These are phyloP conservation scores for Pleurotus tuoliensis DNA, from an alignment of 768 basidiomycete species.

Conservation along the genomic window DNA sequence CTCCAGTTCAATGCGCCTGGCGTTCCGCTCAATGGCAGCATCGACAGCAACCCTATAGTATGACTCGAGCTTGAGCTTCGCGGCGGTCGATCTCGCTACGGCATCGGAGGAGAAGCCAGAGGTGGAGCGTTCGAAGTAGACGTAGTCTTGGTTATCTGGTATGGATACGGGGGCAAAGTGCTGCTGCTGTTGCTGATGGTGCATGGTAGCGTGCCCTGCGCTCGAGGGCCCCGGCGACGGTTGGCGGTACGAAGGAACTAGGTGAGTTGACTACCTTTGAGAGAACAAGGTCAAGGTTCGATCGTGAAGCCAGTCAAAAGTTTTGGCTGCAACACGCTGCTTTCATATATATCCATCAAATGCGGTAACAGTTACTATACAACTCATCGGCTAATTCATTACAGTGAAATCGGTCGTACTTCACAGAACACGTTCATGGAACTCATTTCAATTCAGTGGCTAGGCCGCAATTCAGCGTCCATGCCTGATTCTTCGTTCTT, in stretches of 20 bases:
- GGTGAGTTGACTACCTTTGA: no score
- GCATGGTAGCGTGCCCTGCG: constrained; percentile 21
- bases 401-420: no score
- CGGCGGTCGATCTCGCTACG: constrained; percentile 85
- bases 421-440: no score
- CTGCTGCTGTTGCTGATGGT: constrained; percentile 28
- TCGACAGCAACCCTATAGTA: constrained; percentile 99
- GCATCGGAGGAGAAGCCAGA: constrained; percentile 81
- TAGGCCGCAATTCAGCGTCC: no score
- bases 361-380: no score
- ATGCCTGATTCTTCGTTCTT: no score
- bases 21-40: constrained; percentile 92
- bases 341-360: no score
- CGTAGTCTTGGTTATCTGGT: constrained; percentile 49
- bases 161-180: constrained; percentile 22
- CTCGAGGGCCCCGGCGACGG: constrained; percentile 35
- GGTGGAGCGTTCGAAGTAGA: constrained; percentile 91
- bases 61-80: constrained; percentile 95
- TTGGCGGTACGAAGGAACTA: constrained; percentile 24
- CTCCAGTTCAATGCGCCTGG: constrained; percentile 91
- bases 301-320: no score
- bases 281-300: no score
- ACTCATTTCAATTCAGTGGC: no score
- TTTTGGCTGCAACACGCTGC: no score
- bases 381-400: no score